These are phyloP conservation scores for Globisporangium cystogenes DNA, from an alignment of 352 stramenopile genomes.

Conservation along the genomic window DNA sequence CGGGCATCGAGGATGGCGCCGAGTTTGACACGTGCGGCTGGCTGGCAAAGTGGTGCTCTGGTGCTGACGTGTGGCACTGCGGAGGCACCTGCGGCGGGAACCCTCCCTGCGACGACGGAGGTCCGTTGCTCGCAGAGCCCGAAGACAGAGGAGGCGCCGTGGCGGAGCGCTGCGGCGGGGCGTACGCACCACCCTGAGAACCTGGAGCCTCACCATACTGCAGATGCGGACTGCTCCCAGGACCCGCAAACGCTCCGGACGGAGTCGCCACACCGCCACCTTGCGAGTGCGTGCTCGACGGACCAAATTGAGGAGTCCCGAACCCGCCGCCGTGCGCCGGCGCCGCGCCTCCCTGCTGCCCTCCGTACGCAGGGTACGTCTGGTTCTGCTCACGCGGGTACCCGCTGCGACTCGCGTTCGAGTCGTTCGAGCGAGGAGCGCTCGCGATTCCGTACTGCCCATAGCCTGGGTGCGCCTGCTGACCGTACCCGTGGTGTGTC, in stretches of 20 bases:
- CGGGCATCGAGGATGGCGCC: conserved; percentile 13
- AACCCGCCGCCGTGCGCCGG: conserved; percentile 1
- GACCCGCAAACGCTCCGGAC: conserved; percentile 22
- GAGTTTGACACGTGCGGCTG: conserved; percentile 14
- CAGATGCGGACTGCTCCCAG: conserved; percentile 10
- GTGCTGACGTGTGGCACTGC: not conserved
- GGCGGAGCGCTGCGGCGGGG: conserved; percentile 2
- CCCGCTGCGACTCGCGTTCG: conserved; percentile 3
- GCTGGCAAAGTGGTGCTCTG: not conserved
- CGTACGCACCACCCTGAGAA: conserved; percentile 7
- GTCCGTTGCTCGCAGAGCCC: conserved; percentile 6
- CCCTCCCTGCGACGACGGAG: conserved; percentile 4
- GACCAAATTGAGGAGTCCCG: conserved; percentile 3
- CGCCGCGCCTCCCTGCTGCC: conserved; percentile 2
- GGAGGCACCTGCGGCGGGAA: not conserved
- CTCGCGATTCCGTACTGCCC: conserved; percentile 2
- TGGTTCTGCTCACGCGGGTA: conserved; percentile 1
- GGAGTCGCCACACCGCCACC: conserved; percentile 13
- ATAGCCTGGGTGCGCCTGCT: conserved; percentile 2
- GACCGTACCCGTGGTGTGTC: not conserved
- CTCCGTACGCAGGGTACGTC: conserved; percentile 2
- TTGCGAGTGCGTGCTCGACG: conserved; percentile 9
- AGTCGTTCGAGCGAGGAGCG: conserved; percentile 16
- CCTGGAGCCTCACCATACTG: conserved; percentile 2
- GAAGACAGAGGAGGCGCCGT: conserved; percentile 7